These are phyloP conservation scores for Zygosaccharomyces sapae DNA, from an alignment of 1,139 yeast species.

Conservation along the genomic window DNA sequence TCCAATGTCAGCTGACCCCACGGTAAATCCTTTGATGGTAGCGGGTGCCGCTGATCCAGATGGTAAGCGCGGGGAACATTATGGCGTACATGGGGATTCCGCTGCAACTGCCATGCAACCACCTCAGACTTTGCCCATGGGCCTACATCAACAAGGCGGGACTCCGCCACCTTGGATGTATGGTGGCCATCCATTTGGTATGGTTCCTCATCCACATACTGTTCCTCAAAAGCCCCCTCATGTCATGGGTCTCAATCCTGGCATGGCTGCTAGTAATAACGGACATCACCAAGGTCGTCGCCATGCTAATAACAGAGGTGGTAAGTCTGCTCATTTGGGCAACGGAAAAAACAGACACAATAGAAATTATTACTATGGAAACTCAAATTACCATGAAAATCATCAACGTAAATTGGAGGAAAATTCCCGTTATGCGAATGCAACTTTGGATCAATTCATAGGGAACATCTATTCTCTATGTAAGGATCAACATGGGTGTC, in stretches of 20 bases:
- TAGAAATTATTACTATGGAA: constrained; percentile 18
- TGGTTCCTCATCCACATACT: constrained; percentile 25
- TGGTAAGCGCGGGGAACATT: constrained; percentile 3
- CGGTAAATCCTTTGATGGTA: constrained; percentile 3
- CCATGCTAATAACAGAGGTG: constrained; percentile 20
- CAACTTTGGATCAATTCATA: constrained; percentile 59
- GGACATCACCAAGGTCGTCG: constrained; percentile 22
- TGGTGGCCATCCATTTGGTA: constrained; percentile 33
- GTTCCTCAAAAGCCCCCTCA: constrained; percentile 20
- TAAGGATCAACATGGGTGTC: constrained; percentile 94
- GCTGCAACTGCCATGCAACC: constrained; percentile 5
- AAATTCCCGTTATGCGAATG: constrained; percentile 44
- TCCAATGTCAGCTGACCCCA: constrained; percentile 12
- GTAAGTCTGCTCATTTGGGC: constrained; percentile 16
- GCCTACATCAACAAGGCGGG: constrained; percentile 23
- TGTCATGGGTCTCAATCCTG: constrained; percentile 19
- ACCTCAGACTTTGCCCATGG: constrained; percentile 18
- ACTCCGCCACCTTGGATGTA: constrained; percentile 38
- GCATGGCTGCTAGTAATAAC: constrained; percentile 12
- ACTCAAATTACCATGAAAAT: constrained; percentile 18
- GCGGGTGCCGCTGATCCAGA: constrained; percentile 4
- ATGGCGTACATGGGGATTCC: neutral
- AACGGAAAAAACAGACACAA: constrained; percentile 16
- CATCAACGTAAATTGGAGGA: constrained; percentile 31
- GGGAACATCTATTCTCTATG: constrained; percentile 76